Evolutionary conservation across 768 basidiomycete genomes (phyloP).

Genomic region (Hericium alpestre): DNA sequence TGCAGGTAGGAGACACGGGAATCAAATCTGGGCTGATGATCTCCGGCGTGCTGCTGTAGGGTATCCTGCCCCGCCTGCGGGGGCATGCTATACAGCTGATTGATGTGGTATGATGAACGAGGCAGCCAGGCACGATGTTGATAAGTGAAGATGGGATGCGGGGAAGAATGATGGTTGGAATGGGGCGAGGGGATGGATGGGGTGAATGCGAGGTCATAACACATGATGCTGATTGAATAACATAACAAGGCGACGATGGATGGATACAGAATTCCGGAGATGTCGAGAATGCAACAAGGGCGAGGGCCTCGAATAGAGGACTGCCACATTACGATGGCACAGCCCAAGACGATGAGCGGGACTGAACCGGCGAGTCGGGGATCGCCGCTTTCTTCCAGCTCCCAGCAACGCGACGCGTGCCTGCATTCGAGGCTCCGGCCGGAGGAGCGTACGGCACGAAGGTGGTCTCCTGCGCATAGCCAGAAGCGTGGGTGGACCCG

Average conservation of each 20-base stretch:
- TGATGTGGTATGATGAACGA: too few relatives aligned
- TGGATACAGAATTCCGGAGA: neutral
- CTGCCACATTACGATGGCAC: neutral
- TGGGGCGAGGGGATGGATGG: too few relatives aligned
- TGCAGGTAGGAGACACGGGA: too few relatives aligned
- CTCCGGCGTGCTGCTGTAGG: too few relatives aligned
- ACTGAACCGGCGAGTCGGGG: neutral
- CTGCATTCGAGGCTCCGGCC: slow-evolving; percentile 3
- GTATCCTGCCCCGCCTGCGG: too few relatives aligned
- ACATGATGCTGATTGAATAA: too few relatives aligned
- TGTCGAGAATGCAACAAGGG: neutral
- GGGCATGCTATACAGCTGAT: too few relatives aligned
- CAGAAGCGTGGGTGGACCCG: neutral
- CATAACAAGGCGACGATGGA: neutral
- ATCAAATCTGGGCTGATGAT: too few relatives aligned
- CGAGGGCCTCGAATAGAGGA: neutral
- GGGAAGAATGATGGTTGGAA: too few relatives aligned
- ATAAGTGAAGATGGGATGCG: too few relatives aligned
- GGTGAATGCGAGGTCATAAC: too few relatives aligned
- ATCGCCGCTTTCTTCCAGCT: slow-evolving; percentile 3
- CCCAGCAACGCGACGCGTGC: slow-evolving; percentile 7
- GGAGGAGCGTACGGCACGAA: slow-evolving; percentile 1
- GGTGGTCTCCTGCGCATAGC: neutral
- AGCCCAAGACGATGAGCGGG: neutral
- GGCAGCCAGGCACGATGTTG: too few relatives aligned